A percentile compares a stretch with the other conserved stretches of the same genome.
phyloP scores from a whole-genome alignment of 495 filamentous ascomycete genomes.

The Oidiodendron maius region DNA sequence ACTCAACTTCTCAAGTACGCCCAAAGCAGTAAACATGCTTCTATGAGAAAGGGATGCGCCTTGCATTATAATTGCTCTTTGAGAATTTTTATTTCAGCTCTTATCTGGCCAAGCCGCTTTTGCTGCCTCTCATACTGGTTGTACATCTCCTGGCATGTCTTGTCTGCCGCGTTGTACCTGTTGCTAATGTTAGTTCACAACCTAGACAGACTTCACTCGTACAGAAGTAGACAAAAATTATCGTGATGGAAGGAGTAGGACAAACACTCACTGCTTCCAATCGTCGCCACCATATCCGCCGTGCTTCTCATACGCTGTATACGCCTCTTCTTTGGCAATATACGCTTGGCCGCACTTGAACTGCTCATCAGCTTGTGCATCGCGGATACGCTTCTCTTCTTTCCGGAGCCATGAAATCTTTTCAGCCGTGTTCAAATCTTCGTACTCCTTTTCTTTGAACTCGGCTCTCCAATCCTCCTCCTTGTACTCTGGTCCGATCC shows the following conservation, averaged over 20 bases:
- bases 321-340: slow-evolving; percentile 8
- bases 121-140: not conserved
- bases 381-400: slow-evolving; percentile 6
- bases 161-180: not conserved
- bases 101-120: not conserved
- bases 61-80: not conserved
- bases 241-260: not conserved
- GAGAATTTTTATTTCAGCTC: not conserved
- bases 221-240: too few relatives aligned
- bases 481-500: not conserved
- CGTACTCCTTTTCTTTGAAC: slow-evolving; percentile 2
- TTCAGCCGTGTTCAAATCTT: not conserved
- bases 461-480: slow-evolving; percentile 5
- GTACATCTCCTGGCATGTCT: not conserved
- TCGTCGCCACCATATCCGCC: slow-evolving; percentile 8
- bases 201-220: too few relatives aligned
- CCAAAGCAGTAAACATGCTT: too few relatives aligned
- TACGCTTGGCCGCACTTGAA: slow-evolving; percentile 11
- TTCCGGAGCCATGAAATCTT: slow-evolving; percentile 5
- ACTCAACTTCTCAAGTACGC: too few relatives aligned
- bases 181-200: not conserved
- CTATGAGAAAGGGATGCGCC: too few relatives aligned
- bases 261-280: slow-evolving; percentile 7
- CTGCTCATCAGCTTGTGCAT: slow-evolving; percentile 4
- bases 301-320: slow-evolving; percentile 5